Conservation (phyloP, 371 early-diverging fungal species). For the Saksenaea vasiformis region DNA sequence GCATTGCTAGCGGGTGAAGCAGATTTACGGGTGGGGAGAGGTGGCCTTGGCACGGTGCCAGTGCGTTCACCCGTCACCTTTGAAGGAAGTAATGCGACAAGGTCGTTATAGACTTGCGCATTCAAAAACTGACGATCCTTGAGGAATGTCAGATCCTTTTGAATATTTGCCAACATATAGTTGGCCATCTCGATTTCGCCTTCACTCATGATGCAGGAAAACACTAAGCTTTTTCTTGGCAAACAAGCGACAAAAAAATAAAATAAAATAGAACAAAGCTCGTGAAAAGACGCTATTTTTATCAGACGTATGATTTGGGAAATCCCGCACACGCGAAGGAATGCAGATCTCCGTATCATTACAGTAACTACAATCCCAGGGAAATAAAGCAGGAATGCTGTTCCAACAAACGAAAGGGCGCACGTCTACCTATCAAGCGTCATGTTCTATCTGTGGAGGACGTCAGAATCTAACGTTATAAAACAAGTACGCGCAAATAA, state of each 20-base stretch:
- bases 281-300: background rate
- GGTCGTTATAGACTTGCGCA: conserved; percentile 36
- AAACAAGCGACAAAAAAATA: background rate
- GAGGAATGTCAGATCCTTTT: conserved; percentile 40
- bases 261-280: background rate
- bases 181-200: conserved; percentile 30
- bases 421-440: no score
- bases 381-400: no score
- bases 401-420: no score
- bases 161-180: conserved; percentile 44
- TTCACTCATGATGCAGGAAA: conserved; percentile 17
- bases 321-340: no score
- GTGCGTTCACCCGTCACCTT: conserved; percentile 7
- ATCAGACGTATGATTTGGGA: background rate
- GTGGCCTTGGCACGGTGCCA: conserved; percentile 22
- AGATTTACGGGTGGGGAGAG: conserved; percentile 47
- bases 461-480: no score
- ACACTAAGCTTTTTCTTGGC: background rate
- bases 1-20: conserved; percentile 12
- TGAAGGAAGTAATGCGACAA: conserved; percentile 35
- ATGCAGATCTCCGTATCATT: no score
- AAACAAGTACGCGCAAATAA: no score
- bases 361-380: no score
- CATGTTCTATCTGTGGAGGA: no score
- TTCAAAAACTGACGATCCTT: conserved; percentile 42